Base-by-base conservation (phyloP, 1,284 basidiomycete species). In the Cryptococcus jaspeensis region DNA sequence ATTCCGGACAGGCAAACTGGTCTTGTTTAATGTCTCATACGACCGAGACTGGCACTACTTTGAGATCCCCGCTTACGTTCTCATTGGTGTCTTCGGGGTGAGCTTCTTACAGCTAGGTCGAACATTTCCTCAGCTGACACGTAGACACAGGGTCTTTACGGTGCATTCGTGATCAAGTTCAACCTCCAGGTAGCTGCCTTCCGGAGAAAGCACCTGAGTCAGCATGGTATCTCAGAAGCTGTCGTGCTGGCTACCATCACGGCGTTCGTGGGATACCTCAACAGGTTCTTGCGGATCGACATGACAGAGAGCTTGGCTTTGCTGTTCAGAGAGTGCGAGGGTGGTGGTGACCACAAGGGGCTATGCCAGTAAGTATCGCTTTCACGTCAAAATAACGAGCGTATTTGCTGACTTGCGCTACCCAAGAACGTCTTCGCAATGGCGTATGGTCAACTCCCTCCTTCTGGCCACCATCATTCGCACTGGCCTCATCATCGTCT, bases 1-100 rank as follows among this genome's bases (percentile, higher is more conserved):
- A 0, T 99, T 93, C 80, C 84, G 94, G 25, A 99, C 96, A 0
- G 96, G 96, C 38, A 99, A 99, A 75, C 86, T 99, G 32, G 96
- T 99, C 68, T 80, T 98, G 60, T 99, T 99, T 81, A 92, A 97
- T 74, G 92, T 99, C 61, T 95, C 93, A 6, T 99, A 99, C 76
- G 92, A 91, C 73, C 84, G 94, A 32, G 92, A 95, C 70, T 99
- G 96, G 96, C 95, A 99, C 74, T 98, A 96, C 79, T 99, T 99
- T 72, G 96, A 98, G 75, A 91, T 99, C 53, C 87, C 95, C n/a
- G 84, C 94, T 36, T 97, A 93, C 78, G 82, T 98, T 52, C 83
- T 99, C 59, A 85, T 99, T 44, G 96, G 96, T 4, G 83, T 99
- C 61, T 98, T 99, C 74, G 96, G 96, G 38, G 92, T 93, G 69